Percentiles rank a stretch among this genome's conserved stretches.
phyloP scores from a whole-genome alignment of 1,284 basidiomycete genomes.

The Ceratobasidium sp. region DNA sequence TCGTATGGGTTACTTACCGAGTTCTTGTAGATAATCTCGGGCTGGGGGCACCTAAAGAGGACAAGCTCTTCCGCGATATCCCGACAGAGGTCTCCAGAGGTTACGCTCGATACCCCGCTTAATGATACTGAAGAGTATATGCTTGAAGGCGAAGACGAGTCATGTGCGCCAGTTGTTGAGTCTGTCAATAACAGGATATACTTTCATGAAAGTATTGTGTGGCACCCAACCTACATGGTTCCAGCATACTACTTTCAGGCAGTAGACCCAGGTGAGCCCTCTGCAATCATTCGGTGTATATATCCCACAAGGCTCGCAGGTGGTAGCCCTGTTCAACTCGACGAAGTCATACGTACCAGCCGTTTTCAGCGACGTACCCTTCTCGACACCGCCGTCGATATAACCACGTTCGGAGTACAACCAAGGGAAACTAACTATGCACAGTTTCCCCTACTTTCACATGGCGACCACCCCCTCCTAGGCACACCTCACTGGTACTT shows the following conservation, averaged over 20 bases:
- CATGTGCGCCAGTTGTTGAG: conserved; percentile 45
- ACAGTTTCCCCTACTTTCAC: conserved; percentile 75
- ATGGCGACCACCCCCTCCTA: conserved; percentile 80
- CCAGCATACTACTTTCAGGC: conserved; percentile 80
- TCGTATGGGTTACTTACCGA: conserved; percentile 3
- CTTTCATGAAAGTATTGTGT: conserved; percentile 66
- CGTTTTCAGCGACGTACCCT: conserved; percentile 18
- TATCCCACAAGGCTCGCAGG: neutral
- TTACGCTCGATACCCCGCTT: neutral
- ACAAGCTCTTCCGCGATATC: conserved; percentile 42
- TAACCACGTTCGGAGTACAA: neutral
- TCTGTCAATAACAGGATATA: conserved; percentile 10
- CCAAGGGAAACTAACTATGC: conserved; percentile 44
- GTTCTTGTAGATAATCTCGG: conserved; percentile 46
- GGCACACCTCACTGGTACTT: conserved; percentile 79
- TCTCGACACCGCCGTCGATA: neutral
- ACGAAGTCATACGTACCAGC: conserved; percentile 1
- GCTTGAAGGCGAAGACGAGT: conserved; percentile 49
- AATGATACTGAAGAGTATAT: conserved; percentile 41
- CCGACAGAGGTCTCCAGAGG: too few species aligned
- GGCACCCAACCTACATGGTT: conserved; percentile 75
- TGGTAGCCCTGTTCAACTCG: conserved; percentile 2
- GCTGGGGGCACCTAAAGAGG: conserved; percentile 60
- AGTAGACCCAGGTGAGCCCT: conserved; percentile 63
- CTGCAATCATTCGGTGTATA: neutral